Evolutionary conservation across 768 basidiomycete genomes (phyloP).

Genomic region (Macrocybe gigantea): DNA sequence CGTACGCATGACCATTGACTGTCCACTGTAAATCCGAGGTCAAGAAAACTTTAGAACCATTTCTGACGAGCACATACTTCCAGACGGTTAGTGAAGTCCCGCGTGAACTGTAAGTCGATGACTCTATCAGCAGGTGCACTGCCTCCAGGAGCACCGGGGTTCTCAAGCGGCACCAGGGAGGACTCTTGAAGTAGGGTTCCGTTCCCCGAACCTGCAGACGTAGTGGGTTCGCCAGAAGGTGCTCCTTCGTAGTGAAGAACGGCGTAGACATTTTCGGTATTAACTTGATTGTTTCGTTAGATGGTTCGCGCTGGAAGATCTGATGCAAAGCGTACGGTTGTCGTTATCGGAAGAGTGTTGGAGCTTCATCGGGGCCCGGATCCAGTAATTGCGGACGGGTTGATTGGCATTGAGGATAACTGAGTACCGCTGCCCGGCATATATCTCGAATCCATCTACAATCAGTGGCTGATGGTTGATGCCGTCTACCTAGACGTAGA

Average conservation of each 20-base stretch:
- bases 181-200: conserved; percentile 17
- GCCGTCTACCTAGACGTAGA: conserved; percentile 26
- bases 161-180: conserved; percentile 23
- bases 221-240: conserved; percentile 24
- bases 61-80: conserved; percentile 13
- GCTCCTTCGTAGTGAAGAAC: conserved; percentile 39
- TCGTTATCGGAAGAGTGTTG: conserved; percentile 18
- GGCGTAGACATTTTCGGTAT: conserved; percentile 26
- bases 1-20: conserved; percentile 13
- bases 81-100: conserved; percentile 26
- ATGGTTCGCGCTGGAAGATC: neutral
- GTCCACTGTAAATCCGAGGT: neutral
- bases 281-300: conserved; percentile 14
- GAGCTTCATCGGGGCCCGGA: conserved; percentile 24
- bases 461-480: conserved; percentile 17
- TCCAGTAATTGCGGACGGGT: conserved; percentile 31
- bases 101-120: conserved; percentile 12
- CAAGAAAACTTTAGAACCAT: neutral
- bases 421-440: conserved; percentile 19
- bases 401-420: conserved; percentile 21
- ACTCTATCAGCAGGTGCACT: conserved; percentile 8
- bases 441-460: conserved; percentile 26
- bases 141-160: conserved; percentile 23
- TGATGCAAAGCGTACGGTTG: neutral
- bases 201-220: neutral